Evolutionary conservation across 805 yeast species (phyloP).

Genomic region (Barnettozyma pratensis): DNA sequence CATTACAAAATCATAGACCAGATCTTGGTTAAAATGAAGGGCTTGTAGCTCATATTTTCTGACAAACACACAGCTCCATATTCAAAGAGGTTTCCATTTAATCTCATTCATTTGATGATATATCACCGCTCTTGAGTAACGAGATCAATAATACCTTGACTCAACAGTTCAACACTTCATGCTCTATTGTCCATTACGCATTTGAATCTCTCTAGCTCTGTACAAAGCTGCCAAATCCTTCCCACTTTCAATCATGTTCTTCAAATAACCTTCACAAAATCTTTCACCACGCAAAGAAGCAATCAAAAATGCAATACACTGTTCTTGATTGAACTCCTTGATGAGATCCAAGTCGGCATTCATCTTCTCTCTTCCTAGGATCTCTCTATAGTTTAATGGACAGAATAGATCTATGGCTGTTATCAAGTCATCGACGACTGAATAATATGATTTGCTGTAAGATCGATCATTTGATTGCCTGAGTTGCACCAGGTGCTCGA

Average conservation of each 20-base stretch:
- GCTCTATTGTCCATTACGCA: too few relatives aligned
- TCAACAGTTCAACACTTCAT: too few relatives aligned
- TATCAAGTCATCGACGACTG: neutral
- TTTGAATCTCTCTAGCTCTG: neutral
- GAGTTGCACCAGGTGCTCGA: neutral
- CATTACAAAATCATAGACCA: too few relatives aligned
- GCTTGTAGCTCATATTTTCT: too few relatives aligned
- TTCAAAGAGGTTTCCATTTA: too few relatives aligned
- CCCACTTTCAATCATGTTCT: neutral
- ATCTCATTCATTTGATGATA: too few relatives aligned
- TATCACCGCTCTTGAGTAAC: too few relatives aligned
- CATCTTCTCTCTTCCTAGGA: neutral
- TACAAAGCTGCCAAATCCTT: neutral
- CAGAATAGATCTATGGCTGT: neutral
- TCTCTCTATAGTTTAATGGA: neutral
- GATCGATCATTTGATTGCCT: neutral
- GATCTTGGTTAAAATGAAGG: too few relatives aligned
- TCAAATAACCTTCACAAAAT: neutral
- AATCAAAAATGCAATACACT: neutral
- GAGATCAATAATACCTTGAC: too few relatives aligned
- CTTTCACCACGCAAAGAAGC: neutral
- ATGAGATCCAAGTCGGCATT: neutral
- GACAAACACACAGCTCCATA: too few relatives aligned
- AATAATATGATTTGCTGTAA: neutral
- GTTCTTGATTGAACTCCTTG: neutral